Evolutionary conservation across 768 basidiomycete genomes (phyloP).

Genomic region (Trichaptum fuscoviolaceum): DNA sequence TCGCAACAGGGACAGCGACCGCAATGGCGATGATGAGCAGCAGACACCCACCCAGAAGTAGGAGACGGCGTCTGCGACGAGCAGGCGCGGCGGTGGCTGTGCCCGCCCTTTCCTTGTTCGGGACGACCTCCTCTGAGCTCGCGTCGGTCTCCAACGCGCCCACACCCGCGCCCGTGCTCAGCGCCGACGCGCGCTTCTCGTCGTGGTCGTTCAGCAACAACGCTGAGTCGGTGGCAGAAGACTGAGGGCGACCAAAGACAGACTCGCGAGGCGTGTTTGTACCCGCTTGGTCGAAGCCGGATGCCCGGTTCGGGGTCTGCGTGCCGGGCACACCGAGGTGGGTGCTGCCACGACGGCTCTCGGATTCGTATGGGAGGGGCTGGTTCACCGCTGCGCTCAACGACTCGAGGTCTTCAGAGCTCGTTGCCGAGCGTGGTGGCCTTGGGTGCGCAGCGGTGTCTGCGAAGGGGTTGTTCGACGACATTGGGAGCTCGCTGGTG

Average conservation of each 20-base stretch:
- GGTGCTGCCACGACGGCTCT: slow-evolving; percentile 18
- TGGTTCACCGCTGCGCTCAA: background rate
- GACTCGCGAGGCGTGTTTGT: background rate
- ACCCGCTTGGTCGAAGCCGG: background rate
- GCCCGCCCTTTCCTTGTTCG: slow-evolving; percentile 49
- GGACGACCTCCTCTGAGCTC: slow-evolving; percentile 46
- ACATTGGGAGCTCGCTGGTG: background rate
- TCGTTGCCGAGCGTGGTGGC: background rate
- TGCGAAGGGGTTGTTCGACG: background rate
- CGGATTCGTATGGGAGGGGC: background rate
- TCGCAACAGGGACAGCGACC: slow-evolving; percentile 38
- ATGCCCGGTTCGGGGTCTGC: background rate
- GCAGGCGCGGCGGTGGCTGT: slow-evolving; percentile 43
- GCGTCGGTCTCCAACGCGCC: slow-evolving; percentile 11
- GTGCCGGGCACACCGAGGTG: slow-evolving; percentile 29
- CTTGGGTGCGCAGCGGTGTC: background rate
- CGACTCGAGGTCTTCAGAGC: background rate
- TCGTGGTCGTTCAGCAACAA: slow-evolving; percentile 2
- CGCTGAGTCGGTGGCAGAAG: background rate
- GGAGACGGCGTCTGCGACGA: slow-evolving; percentile 21
- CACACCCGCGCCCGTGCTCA: slow-evolving; percentile 14
- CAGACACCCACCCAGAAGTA: slow-evolving; percentile 24
- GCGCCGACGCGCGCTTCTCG: slow-evolving; percentile 16
- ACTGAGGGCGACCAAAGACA: background rate
- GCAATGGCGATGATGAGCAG: slow-evolving; percentile 31